phyloP scores from a whole-genome alignment of 208 protist species.

The Leishmania tropica region DNA sequence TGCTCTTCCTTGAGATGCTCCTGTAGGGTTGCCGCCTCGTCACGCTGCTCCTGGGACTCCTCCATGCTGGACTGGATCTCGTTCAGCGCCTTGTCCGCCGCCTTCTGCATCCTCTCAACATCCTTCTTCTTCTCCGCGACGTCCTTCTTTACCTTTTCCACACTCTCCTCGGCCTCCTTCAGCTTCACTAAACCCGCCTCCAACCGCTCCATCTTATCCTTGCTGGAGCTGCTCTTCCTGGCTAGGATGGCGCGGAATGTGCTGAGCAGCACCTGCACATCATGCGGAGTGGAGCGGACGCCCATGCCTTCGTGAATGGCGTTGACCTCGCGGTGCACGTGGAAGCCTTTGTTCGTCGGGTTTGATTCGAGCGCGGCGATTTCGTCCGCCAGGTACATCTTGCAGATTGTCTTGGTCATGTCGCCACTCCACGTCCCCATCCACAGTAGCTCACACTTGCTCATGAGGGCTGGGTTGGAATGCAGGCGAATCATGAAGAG shows the following conservation, averaged over 20 bases:
- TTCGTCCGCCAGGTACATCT: slow-evolving; percentile 67
- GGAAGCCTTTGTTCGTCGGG: slow-evolving; percentile 75
- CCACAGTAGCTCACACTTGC: slow-evolving; percentile 95
- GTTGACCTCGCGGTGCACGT: slow-evolving; percentile 86
- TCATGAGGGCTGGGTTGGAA: slow-evolving; percentile 96
- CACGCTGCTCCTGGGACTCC: slow-evolving; percentile 91
- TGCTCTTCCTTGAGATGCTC: slow-evolving; percentile 91
- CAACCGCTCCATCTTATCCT: slow-evolving; percentile 81
- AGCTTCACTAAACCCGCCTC: slow-evolving; percentile 94
- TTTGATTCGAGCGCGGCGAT: slow-evolving; percentile 70
- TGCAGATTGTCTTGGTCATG: slow-evolving; percentile 86
- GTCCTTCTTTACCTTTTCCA: slow-evolving; percentile 91
- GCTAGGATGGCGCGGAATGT: slow-evolving; percentile 83
- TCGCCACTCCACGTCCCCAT: slow-evolving; percentile 93
- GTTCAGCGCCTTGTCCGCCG: slow-evolving; percentile 93
- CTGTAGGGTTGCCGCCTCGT: slow-evolving; percentile 89
- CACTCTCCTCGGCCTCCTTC: slow-evolving; percentile 91
- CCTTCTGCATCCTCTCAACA: slow-evolving; percentile 93
- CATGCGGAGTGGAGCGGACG: slow-evolving; percentile 73
- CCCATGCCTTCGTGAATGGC: slow-evolving; percentile 77
- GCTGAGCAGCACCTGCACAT: slow-evolving; percentile 85
- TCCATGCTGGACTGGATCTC: slow-evolving; percentile 96
- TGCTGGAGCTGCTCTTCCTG: slow-evolving; percentile 76
- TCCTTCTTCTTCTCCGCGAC: slow-evolving; percentile 89
- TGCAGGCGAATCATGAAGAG: slow-evolving; percentile 91